These are phyloP conservation scores for Axilococcus clingmanii DNA, from an alignment of 139 green algal genomes.

Conservation along the genomic window DNA sequence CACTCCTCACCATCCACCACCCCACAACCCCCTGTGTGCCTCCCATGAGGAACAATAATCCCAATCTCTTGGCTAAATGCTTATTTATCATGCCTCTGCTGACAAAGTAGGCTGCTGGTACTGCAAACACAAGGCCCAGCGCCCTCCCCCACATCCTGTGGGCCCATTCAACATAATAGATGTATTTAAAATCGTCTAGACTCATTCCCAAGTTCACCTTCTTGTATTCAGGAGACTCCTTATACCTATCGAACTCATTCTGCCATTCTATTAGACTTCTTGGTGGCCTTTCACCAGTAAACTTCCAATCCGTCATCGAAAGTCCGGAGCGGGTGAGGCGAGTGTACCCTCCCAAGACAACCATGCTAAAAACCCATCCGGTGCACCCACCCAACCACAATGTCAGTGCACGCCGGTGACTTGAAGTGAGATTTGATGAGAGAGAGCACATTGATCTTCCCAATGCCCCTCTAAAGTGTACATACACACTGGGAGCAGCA, in stretches of 20 bases:
- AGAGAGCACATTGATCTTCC: no score
- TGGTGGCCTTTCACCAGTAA: constrained; percentile 71
- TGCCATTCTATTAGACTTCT: constrained; percentile 62
- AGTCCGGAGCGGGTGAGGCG: constrained; percentile 91
- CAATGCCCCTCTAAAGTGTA: no score
- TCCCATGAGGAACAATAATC: constrained; percentile 81
- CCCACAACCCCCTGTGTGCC: constrained; percentile 87
- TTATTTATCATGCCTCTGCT: constrained; percentile 55
- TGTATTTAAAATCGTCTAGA: constrained; percentile 98
- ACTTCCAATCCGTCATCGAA: constrained; percentile 99
- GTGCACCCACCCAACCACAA: constrained; percentile 73
- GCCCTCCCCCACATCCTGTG: constrained; percentile 87
- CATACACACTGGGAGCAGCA: no score
- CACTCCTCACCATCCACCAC: constrained; percentile 95
- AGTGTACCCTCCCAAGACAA: constrained; percentile 93
- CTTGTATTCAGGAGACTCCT: constrained; percentile 78
- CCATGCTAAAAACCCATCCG: constrained; percentile 89
- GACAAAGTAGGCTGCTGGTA: constrained; percentile 74
- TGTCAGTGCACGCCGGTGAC: constrained; percentile 32
- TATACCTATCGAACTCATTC: constrained; percentile 89
- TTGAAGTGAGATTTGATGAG: constrained; percentile 17
- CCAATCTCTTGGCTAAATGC: constrained; percentile 61
- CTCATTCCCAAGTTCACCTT: constrained; percentile 80
- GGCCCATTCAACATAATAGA: constrained; percentile 98
- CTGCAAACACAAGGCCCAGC: constrained; percentile 67